phyloP scores from a whole-genome alignment of 306 rosid species.

The Styphnolobium japonicum region DNA sequence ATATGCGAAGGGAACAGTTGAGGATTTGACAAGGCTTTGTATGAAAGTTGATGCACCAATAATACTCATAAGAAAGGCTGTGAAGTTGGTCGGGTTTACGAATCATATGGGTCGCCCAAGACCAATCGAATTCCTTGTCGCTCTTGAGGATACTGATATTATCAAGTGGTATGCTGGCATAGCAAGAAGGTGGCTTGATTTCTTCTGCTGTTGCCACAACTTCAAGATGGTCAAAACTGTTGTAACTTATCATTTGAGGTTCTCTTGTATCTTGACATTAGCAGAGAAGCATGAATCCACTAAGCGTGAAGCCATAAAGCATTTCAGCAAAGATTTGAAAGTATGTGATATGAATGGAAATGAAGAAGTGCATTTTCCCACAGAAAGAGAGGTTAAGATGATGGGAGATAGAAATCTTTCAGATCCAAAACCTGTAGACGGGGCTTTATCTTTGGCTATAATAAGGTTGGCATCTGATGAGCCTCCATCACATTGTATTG shows the following conservation, averaged over 20 bases:
- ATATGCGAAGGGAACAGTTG: slow-evolving; percentile 65
- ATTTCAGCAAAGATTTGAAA: slow-evolving; percentile 83
- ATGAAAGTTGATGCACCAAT: slow-evolving; percentile 84
- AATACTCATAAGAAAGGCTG: slow-evolving; percentile 62
- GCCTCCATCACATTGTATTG: slow-evolving; percentile 56
- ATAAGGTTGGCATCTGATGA: slow-evolving; percentile 79
- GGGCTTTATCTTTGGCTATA: slow-evolving; percentile 57
- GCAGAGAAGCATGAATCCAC: slow-evolving; percentile 92
- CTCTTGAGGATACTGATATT: slow-evolving; percentile 77
- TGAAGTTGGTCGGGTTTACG: slow-evolving; percentile 77
- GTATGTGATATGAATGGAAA: slow-evolving; percentile 59
- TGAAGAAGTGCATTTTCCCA: slow-evolving; percentile 73
- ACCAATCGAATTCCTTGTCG: slow-evolving; percentile 62
- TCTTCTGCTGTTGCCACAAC: slow-evolving; percentile 86
- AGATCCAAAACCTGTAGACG: slow-evolving; percentile 86
- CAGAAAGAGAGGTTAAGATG: slow-evolving; percentile 88
- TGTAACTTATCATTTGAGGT: slow-evolving; percentile 82
- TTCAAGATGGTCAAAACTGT: slow-evolving; percentile 75
- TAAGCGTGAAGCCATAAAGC: slow-evolving; percentile 71
- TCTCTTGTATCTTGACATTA: slow-evolving; percentile 84
- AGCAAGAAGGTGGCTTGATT: slow-evolving; percentile 87
- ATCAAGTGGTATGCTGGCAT: slow-evolving; percentile 89
- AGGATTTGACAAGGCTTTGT: slow-evolving; percentile 79
- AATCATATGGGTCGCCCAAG: slow-evolving; percentile 87
- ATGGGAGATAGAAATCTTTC: slow-evolving; percentile 80